These are phyloP conservation scores for Talaromyces sp. DNA, from an alignment of 2,329 filamentous ascomycete genomes.

Conservation along the genomic window DNA sequence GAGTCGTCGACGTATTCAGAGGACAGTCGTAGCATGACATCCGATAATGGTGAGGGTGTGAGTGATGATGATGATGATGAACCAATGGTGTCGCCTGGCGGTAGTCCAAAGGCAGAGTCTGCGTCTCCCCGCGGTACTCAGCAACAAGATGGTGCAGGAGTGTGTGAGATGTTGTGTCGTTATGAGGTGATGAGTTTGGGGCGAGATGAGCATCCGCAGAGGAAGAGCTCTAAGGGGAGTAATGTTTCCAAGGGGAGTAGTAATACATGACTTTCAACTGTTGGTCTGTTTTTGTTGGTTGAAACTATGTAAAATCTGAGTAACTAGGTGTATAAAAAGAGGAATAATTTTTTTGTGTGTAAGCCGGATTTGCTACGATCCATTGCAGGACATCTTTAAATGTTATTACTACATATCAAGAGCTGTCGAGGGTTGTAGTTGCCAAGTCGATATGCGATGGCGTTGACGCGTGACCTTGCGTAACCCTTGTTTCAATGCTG, in stretches of 20 bases:
- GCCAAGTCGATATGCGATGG: background rate
- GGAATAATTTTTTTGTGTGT: background rate
- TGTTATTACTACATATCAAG: too few relatives aligned
- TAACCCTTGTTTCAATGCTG: background rate
- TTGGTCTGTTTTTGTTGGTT: background rate
- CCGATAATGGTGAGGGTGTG: background rate
- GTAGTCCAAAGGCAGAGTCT: background rate
- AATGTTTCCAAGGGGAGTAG: too few relatives aligned
- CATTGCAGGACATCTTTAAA: too few relatives aligned
- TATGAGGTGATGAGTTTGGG: slow-evolving; percentile 35
- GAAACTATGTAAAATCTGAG: background rate
- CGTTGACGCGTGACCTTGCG: background rate
- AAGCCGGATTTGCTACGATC: too few relatives aligned
- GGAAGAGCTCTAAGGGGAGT: background rate
- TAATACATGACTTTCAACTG: background rate
- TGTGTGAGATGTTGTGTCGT: slow-evolving; percentile 34
- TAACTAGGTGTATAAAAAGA: background rate
- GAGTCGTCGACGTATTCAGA: slow-evolving; percentile 18
- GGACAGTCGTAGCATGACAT: background rate
- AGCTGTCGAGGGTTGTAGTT: background rate
- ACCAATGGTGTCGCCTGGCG: background rate
- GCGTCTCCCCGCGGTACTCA: background rate
- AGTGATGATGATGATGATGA: background rate
- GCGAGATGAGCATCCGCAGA: slow-evolving; percentile 19
- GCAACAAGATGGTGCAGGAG: slow-evolving; percentile 16